Conservation (phyloP, 169 alveolate species). For the Cryptosporidium tyzzeri region DNA sequence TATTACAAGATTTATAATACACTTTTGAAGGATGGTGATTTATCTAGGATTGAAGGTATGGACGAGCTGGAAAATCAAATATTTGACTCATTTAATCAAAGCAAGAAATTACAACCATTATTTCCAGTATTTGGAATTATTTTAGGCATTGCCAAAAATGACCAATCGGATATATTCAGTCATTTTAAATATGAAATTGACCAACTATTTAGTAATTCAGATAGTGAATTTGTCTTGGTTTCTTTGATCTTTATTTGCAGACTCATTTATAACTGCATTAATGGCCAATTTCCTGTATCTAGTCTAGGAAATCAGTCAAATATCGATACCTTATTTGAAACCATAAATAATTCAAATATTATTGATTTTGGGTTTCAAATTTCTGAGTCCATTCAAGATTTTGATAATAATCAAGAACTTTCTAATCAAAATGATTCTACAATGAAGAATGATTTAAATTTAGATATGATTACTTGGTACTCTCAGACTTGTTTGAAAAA, state of each 20-base stretch:
- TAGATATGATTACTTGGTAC: conserved; percentile 34
- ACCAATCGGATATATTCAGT: background rate
- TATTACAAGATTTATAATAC: background rate
- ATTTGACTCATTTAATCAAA: background rate
- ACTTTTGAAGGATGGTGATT: background rate
- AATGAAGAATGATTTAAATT: background rate
- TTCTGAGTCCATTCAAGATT: conserved; percentile 8
- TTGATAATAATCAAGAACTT: background rate
- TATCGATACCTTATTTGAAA: background rate
- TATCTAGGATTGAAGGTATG: conserved; percentile 54
- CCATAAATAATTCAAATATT: background rate
- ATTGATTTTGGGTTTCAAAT: conserved; percentile 58
- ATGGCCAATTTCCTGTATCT: background rate
- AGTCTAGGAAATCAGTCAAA: background rate
- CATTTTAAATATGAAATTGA: conserved; percentile 19
- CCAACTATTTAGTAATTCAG: background rate
- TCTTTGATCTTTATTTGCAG: conserved; percentile 55
- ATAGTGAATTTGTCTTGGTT: background rate
- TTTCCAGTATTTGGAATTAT: conserved; percentile 29
- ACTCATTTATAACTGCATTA: conserved; percentile 34
- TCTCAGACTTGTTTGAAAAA: conserved; percentile 9
- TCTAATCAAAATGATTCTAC: background rate
- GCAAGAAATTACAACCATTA: conserved; percentile 33
- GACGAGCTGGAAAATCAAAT: conserved; percentile 16
- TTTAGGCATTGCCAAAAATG: background rate